Base-by-base conservation (phyloP, 306 rosid genomes). In the Ammopiptanthus mongolicus region DNA sequence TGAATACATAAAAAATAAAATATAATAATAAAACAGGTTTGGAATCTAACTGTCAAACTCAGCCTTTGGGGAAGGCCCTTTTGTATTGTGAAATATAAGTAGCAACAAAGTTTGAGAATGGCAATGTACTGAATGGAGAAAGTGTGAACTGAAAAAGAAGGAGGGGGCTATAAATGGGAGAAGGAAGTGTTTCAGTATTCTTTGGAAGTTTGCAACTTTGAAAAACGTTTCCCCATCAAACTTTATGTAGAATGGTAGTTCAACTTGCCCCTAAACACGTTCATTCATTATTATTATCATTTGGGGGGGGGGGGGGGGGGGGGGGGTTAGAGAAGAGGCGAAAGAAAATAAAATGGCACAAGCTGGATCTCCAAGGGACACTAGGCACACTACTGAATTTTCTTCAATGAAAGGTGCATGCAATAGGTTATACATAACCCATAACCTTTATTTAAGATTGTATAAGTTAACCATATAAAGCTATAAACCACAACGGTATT, bases 41-140 rank as follows among this genome's bases (percentile, higher is more conserved):
- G 42, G 56, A 60, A 78, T 29, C 88, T 59, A 39, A 66, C 74
- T n/a, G 62, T 81, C 85, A 78, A 78, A 71, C 60, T 34, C 57
- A 69, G 39, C 78, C 14, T 15, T 28, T 58, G 31, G 17, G 63
- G 41, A 3, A 6, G 11, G 19, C 7, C 61, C 15, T 18, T 5
- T 5, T 53, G 37, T 19, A 28, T 2, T n/a, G 58, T 25, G 67
- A 58, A 58, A 17, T 17, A 28, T 8, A 48, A 61, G 33, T 64
- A 36, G 60, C 18, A 8, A 7, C 81, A 44, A 18, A 6, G 6
- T 22, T 33, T 47, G n/a, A 44, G 0, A 29, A 2, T 23, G 11
- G 55, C 1, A 29, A 2, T 23, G 14, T 31, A 25, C 0, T 59
- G 37, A 10, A 34, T 57, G 63, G 12, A 23, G 22, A 57, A 17